Evolutionary conservation across 2,329 filamentous ascomycete species (phyloP).

Genomic region (Orbilia oligospora): DNA sequence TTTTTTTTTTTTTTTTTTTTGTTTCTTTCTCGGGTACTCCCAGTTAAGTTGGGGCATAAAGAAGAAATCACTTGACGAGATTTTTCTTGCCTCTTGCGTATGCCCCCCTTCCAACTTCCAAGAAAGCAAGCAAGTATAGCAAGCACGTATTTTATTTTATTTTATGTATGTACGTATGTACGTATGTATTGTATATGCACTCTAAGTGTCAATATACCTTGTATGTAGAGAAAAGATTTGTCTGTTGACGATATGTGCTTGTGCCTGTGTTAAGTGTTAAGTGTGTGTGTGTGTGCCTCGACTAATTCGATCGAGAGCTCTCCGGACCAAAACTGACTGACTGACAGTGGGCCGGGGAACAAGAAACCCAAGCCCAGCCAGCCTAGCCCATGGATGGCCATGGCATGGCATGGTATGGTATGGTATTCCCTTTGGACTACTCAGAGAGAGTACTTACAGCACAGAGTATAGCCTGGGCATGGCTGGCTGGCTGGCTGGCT

Average conservation of each 20-base stretch:
- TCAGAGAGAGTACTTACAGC: too few relatives aligned
- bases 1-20: background rate
- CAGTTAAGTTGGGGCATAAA: background rate
- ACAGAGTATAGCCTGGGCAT: slow-evolving; percentile 1
- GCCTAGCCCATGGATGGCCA: too few relatives aligned
- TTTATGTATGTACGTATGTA: slow-evolving; percentile 5
- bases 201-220: too few relatives aligned
- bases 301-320: slow-evolving; percentile 10
- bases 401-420: too few relatives aligned
- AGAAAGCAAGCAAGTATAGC: too few relatives aligned
- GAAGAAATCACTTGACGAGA: slow-evolving; percentile 56
- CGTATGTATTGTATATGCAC: background rate
- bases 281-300: too few relatives aligned
- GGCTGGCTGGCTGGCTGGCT: slow-evolving; percentile 30
- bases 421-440: too few relatives aligned
- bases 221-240: too few relatives aligned
- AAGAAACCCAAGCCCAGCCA: too few relatives aligned
- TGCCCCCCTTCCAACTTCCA: slow-evolving; percentile 3
- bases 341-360: slow-evolving; percentile 43
- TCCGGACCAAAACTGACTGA: background rate
- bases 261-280: background rate
- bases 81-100: slow-evolving; percentile 51
- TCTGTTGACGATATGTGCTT: too few relatives aligned
- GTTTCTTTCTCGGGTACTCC: background rate
- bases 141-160: too few relatives aligned